Base-by-base conservation (phyloP, 805 yeast species). In the Pichia membranifaciens region DNA sequence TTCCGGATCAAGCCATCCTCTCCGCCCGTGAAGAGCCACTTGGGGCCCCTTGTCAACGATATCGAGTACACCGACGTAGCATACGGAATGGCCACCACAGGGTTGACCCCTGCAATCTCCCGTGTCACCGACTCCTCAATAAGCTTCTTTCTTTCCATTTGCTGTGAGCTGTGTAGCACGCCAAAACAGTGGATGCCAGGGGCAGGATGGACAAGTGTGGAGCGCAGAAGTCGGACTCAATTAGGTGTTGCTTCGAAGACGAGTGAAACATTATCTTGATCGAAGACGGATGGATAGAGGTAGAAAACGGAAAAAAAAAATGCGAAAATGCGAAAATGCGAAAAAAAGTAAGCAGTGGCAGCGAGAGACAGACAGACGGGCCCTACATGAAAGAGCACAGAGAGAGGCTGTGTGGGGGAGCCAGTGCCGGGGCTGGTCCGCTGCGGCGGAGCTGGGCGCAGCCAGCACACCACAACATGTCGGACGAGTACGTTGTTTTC, bases 1-100 rank as follows among this genome's bases (percentile, higher is more conserved):
- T 86, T 89, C 41, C 99, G 72, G 31, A 93, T 85, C 57, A 81
- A 87, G 4, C 99, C 99, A 64, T 93, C 99, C 54, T 85, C 91
- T 9, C 98, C 98, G 18, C 99, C 99, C 0, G 96, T 83, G 57
- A 90, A 84, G 35, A 93, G 71, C 84, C 89, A 90, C 59, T 82
- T 82, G 37, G 89, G 82, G 5, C 95, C 95, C 56, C 77, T 79
- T 1, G 95, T 78, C 40, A 88, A 69, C 2, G 90, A 83, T 32
- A 91, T 55, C 2, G 93, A 76, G 64, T 88, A 88, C 29, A 93
- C 83, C 23, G 85, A 82, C 1, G 87, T 68, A 1, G 87, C 74
- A 57, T 87, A 88, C 1, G 96, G 91, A 10, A 90, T 82, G 2
- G 97, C 96, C 18, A 85, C 95, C 10, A 84, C 76, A 0, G 99